Base-by-base conservation (phyloP, 805 yeast species). In the Wickerhamiella azymoides region DNA sequence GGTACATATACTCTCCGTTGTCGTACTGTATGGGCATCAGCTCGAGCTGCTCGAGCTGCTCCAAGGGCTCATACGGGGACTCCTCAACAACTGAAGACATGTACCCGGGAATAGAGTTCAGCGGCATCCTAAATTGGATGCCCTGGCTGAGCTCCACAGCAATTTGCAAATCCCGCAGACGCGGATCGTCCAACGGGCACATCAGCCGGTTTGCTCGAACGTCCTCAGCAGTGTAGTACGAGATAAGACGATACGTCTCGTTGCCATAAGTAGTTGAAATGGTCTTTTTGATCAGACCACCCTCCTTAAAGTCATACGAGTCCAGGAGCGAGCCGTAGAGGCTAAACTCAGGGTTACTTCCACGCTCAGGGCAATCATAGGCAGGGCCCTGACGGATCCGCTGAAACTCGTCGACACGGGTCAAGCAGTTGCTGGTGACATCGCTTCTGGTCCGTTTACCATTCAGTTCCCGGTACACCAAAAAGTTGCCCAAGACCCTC, bases 211-310 rank as follows among this genome's bases (percentile, higher is more conserved):
- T 18, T 8, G 14, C 10, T 6, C n/a, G 13, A 39, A 85, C 92
- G 59, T 88, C 95, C 17, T 74, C 74, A 0, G 85, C 79, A 26
- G 73, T 67, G 58, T 84, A 88, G 62, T 88, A 88, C 8, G 88
- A 77, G 2, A 88, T 76, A 47, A 88, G 62, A 57, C 89, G 96
- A 47, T 57, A 60, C 6, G 54, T 55, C 26, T 54, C 49, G 17
- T 63, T 62, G 1, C 45, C 38, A 37, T 40, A 49, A 18, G 62
- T 61, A 13, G 80, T 62, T n/a, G 77, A 71, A 21, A 84, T 67
- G 0, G 96, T 84, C 61, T 86, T 85, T 61, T 88, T 88, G 49
- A 85, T 76, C 39, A 88, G 68, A 0, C 95, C 95, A 39, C 71
- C 69, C 40, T 74, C 78, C 56, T 78, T 79, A 57, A 78, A 80